Conservation (phyloP, 1,139 yeast species). For the Scheffersomyces cryptocercus region DNA sequence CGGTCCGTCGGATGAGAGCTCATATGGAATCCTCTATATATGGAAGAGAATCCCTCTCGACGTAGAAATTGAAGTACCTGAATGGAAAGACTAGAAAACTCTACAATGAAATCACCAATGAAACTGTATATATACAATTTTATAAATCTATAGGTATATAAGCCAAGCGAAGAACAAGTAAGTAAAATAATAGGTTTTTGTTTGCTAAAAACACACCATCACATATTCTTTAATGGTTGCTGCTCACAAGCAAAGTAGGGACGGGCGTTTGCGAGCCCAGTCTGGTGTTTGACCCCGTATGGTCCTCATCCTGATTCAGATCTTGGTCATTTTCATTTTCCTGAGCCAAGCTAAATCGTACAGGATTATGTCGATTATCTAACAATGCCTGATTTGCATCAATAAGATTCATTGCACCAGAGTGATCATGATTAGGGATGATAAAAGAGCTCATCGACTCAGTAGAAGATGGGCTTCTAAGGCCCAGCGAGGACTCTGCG, state of each 20-base stretch:
- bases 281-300: neutral
- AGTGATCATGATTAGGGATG: slow-evolving; percentile 1
- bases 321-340: slow-evolving; percentile 1
- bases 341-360: slow-evolving; percentile 2
- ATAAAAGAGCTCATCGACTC: slow-evolving; percentile 15
- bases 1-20: too few relatives aligned
- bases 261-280: slow-evolving; percentile 5
- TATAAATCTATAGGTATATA: neutral
- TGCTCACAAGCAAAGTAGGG: slow-evolving; percentile 17
- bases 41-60: too few relatives aligned
- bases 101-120: too few relatives aligned
- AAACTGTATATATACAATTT: neutral
- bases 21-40: too few relatives aligned
- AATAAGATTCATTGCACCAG: slow-evolving; percentile 10
- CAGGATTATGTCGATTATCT: slow-evolving; percentile 1
- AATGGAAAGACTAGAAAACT: too few relatives aligned
- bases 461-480: slow-evolving; percentile 13
- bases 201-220: neutral
- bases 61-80: too few relatives aligned
- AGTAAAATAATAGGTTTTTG: neutral
- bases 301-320: slow-evolving; percentile 1
- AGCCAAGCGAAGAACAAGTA: neutral
- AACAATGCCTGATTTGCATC: slow-evolving; percentile 8
- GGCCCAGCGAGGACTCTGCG: slow-evolving; percentile 1
- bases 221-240: slow-evolving; percentile 8